Evolutionary conservation across 2,329 filamentous ascomycete genomes (phyloP), one percentile per base, ranked within the genome.

Genomic region (Sporothrix dimorphospora): DNA sequence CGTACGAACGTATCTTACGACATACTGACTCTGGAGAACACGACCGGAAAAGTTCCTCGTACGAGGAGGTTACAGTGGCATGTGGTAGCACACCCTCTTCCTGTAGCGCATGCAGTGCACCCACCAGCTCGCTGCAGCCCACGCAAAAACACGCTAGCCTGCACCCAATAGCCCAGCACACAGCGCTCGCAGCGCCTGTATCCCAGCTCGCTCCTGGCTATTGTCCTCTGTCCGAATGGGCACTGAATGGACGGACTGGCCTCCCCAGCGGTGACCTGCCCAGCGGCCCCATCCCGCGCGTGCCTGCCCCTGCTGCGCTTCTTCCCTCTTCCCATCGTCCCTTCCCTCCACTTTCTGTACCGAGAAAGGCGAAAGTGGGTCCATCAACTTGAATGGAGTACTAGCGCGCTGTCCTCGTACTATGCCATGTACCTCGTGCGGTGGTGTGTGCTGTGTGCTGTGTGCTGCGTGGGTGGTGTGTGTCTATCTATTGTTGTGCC

Each of bases 281-380:
- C 38, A 45, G 38, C 14, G 3, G 38, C 34, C 34, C 34, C 59
- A 45, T 42, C 38, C 59, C 59, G 34, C 59, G n/a, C 55, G 55
- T 38, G 55, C 45, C 40, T 47, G 40, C 27, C 42, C 42, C 63
- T 67, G 63, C 63, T 49, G 45, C 63, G 45, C 42, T 51, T 67
- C 63, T 68, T 68, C 16, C 51, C 55, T 63, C 55, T 63, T 63
- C 55, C 34, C 34, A 53, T 30, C 69, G 68, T 49, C 45, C 24
- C 14, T 40, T 34, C 55, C 47, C 68, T 69, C 71, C 68, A 65
- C 67, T 59, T 69, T 47, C 65, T 67, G 67, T 72, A 71, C 71
- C 71, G 40, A 72, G 40, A 69, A 65, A 59, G 40, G 38, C 42
- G 74, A 70, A 72, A 55, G 65, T 66, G 74, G 74, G 40, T 21